A percentile compares a stretch with the other conserved stretches of the same genome.
These are phyloP conservation scores for Pythium rishiriense DNA, from an alignment of 352 stramenopile species.

Conservation along the genomic window DNA sequence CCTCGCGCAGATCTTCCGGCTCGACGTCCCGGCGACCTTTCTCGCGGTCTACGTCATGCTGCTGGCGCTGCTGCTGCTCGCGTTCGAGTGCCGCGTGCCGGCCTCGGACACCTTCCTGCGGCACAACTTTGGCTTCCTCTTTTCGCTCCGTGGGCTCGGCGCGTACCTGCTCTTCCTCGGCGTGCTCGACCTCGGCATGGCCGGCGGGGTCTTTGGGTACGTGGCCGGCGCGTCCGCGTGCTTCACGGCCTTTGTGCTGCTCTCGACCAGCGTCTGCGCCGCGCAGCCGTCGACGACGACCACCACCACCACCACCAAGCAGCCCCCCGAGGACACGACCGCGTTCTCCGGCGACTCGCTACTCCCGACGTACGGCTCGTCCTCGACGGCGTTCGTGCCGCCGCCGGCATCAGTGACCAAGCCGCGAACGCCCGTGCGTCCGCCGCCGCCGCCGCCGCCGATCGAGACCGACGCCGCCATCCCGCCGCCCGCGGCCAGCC, in stretches of 20 bases:
- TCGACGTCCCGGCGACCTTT: constrained; percentile 34
- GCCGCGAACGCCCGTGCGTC: background rate
- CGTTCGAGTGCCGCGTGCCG: constrained; percentile 35
- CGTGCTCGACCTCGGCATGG: constrained; percentile 40
- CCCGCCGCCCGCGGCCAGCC: background rate
- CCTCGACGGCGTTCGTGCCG: background rate
- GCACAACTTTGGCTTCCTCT: constrained; percentile 44
- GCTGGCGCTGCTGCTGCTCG: constrained; percentile 35
- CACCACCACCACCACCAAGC: background rate
- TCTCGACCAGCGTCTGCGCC: constrained; percentile 25
- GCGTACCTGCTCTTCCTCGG: constrained; percentile 40
- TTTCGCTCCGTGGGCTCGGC: constrained; percentile 31
- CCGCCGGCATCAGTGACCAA: constrained; percentile 5
- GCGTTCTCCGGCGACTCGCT: background rate
- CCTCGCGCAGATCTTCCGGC: constrained; percentile 32
- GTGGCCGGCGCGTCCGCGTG: constrained; percentile 26
- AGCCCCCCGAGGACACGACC: background rate
- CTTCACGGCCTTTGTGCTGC: constrained; percentile 24
- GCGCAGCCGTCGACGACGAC: background rate
- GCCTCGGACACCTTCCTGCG: constrained; percentile 30
- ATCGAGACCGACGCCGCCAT: background rate
- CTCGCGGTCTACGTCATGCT: constrained; percentile 42
- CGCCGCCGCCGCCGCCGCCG: background rate
- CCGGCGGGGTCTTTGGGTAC: constrained; percentile 28
- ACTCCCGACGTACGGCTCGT: constrained; percentile 27